These are phyloP conservation scores for Henningerozyma blattae DNA, from an alignment of 805 yeast species.

Conservation along the genomic window DNA sequence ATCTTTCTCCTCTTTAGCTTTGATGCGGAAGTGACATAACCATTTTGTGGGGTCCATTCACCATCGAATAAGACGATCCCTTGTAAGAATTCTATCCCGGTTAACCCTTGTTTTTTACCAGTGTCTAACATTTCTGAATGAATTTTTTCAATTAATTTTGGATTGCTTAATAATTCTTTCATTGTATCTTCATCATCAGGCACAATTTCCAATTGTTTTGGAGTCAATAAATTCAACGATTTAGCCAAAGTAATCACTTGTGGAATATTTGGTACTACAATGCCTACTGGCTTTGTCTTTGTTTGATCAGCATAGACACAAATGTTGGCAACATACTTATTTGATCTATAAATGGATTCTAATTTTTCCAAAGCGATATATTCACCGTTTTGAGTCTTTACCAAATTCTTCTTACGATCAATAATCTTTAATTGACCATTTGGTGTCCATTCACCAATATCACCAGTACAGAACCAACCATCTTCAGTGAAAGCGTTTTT, in stretches of 20 bases:
- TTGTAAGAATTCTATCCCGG: constrained; percentile 73
- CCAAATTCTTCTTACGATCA: constrained; percentile 92
- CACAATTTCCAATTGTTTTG: constrained; percentile 34
- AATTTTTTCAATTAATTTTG: constrained; percentile 42
- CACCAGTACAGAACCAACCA: constrained; percentile 96
- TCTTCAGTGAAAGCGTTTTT: constrained; percentile 61
- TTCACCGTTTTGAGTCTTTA: constrained; percentile 94
- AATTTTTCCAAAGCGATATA: constrained; percentile 93
- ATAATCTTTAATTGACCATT: constrained; percentile 72
- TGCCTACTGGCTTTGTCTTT: constrained; percentile 86
- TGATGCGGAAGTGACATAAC: constrained; percentile 90
- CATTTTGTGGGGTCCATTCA: constrained; percentile 98
- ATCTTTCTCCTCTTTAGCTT: constrained; percentile 92
- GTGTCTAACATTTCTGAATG: constrained; percentile 53
- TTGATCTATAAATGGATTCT: constrained; percentile 84
- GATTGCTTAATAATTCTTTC: constrained; percentile 32
- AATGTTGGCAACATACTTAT: constrained; percentile 60
- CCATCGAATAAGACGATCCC: constrained; percentile 72
- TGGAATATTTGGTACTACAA: constrained; percentile 68
- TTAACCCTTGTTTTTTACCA: constrained; percentile 69
- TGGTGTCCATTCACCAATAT: constrained; percentile 84
- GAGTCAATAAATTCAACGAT: constrained; percentile 38
- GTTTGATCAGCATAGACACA: constrained; percentile 88
- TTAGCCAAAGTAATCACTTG: constrained; percentile 50
- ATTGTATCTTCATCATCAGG: constrained; percentile 17